These are phyloP conservation scores for Geotrichum phurueaensis DNA, from an alignment of 1,139 yeast species.

Conservation along the genomic window DNA sequence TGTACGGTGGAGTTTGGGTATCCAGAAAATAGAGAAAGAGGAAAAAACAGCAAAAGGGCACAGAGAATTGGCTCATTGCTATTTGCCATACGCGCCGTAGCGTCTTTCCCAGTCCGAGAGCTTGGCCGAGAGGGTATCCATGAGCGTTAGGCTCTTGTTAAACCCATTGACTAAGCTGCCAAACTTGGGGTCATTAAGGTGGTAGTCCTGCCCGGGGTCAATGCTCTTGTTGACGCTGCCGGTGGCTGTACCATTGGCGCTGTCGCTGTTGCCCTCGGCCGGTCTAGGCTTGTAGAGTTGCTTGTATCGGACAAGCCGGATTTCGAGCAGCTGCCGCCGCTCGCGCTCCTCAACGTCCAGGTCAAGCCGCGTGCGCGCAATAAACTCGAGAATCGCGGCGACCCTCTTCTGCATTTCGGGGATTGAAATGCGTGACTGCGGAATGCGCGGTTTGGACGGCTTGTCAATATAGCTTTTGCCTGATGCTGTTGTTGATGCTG, in stretches of 20 bases:
- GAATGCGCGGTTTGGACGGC: slow-evolving; percentile 77
- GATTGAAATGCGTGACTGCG: slow-evolving; percentile 65
- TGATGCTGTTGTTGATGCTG: slow-evolving; percentile 20
- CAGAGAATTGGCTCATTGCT: background rate
- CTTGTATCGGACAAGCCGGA: background rate
- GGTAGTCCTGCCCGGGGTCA: background rate
- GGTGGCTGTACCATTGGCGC: background rate
- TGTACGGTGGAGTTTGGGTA: too few relatives aligned
- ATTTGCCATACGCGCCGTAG: slow-evolving; percentile 46
- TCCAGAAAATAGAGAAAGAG: too few relatives aligned
- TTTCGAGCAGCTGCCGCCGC: slow-evolving; percentile 44
- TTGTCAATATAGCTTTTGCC: slow-evolving; percentile 43
- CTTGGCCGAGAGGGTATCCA: slow-evolving; percentile 66
- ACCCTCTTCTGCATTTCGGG: slow-evolving; percentile 82
- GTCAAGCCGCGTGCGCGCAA: slow-evolving; percentile 78
- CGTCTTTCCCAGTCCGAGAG: slow-evolving; percentile 72
- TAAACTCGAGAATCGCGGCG: slow-evolving; percentile 84
- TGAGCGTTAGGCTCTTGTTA: slow-evolving; percentile 53
- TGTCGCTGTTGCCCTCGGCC: background rate
- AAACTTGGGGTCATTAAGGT: slow-evolving; percentile 22
- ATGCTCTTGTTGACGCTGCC: too few relatives aligned
- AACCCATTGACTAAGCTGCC: slow-evolving; percentile 44
- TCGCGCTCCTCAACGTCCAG: slow-evolving; percentile 61
- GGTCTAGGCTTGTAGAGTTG: background rate
- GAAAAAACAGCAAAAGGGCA: background rate